Evolutionary conservation across 208 protist genomes (phyloP).

Genomic region (Trypanosoma brucei): DNA sequence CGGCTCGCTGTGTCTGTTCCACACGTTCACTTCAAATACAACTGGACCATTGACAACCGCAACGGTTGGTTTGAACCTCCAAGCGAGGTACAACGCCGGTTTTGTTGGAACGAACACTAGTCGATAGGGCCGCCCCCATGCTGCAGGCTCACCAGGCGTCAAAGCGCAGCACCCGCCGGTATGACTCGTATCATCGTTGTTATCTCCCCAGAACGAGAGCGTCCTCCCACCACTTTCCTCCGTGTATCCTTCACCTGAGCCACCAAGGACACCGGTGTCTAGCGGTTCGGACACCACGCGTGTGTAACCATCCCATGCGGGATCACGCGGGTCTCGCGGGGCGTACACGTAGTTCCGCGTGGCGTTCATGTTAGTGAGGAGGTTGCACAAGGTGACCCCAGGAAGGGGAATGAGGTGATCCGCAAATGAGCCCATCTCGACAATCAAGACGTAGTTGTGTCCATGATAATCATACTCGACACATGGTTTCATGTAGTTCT

Average conservation of each 20-base stretch:
- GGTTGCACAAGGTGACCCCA: conserved; percentile 9
- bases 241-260: neutral
- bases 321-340: neutral
- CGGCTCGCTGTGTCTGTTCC: conserved; percentile 9
- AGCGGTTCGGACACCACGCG: neutral
- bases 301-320: conserved; percentile 8
- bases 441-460: conserved; percentile 10
- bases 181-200: neutral
- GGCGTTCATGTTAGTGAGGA: conserved; percentile 7
- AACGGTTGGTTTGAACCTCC: conserved; percentile 2
- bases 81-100: conserved; percentile 5
- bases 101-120: conserved; percentile 1
- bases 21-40: conserved; percentile 15
- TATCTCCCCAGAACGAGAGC: conserved; percentile 12
- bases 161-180: conserved; percentile 5
- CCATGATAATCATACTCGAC: conserved; percentile 2
- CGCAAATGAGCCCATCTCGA: conserved; percentile 17
- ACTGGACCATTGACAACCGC: conserved; percentile 8
- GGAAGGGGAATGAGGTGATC: conserved; percentile 16
- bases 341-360: neutral
- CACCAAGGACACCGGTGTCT: neutral
- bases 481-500: conserved; percentile 13
- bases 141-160: conserved; percentile 2
- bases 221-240: neutral
- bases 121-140: conserved; percentile 5